phyloP scores from a whole-genome alignment of 2,329 filamentous ascomycete species.

The Neoarthrinium moseri region DNA sequence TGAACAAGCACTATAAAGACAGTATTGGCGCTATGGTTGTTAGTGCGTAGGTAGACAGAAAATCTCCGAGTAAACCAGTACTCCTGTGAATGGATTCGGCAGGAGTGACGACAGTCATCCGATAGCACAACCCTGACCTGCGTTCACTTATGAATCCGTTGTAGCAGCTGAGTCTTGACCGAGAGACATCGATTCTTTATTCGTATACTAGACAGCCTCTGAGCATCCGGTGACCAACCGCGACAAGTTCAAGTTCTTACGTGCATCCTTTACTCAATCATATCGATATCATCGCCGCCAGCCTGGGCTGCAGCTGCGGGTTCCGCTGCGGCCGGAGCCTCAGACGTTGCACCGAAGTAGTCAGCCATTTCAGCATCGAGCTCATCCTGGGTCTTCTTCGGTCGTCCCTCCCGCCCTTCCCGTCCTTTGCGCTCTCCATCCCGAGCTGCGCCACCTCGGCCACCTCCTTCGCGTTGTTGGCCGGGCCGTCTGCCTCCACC shows the following conservation, averaged over 20 bases:
- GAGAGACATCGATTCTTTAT: no score
- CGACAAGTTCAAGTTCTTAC: background rate
- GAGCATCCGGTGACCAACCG: no score
- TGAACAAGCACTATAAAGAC: no score
- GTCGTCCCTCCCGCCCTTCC: slow-evolving; percentile 57
- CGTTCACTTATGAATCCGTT: no score
- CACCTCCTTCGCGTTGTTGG: slow-evolving; percentile 42
- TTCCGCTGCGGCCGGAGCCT: slow-evolving; percentile 33
- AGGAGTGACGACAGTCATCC: no score
- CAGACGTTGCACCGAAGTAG: slow-evolving; percentile 62
- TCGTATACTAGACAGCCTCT: no score
- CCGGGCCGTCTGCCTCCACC: slow-evolving; percentile 43
- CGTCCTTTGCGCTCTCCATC: slow-evolving; percentile 40
- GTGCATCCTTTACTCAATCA: slow-evolving; percentile 57
- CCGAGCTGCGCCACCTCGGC: slow-evolving; percentile 36
- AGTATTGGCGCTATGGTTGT: no score
- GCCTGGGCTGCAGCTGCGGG: slow-evolving; percentile 20
- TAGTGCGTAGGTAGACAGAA: no score
- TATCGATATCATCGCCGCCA: slow-evolving; percentile 61
- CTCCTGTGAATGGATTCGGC: no score
- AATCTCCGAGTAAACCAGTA: no score
- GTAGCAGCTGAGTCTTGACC: no score
- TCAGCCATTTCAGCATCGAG: slow-evolving; percentile 96
- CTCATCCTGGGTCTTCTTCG: slow-evolving; percentile 86
- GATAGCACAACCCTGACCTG: no score